phyloP scores from a whole-genome alignment of 345 rosid species.

The Eucalyptus marginata region DNA sequence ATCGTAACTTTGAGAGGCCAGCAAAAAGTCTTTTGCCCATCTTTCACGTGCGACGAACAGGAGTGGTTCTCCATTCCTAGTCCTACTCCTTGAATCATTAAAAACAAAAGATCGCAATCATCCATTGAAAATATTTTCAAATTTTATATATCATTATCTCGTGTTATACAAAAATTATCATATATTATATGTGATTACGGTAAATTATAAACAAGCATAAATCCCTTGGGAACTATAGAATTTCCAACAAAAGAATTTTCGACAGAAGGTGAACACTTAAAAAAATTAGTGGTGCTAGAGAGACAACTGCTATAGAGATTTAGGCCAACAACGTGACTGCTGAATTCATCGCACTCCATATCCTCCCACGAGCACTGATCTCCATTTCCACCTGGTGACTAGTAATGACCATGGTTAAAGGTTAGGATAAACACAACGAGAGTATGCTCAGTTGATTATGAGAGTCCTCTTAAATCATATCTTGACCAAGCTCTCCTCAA shows the following conservation, averaged over 20 bases:
- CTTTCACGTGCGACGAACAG: too few species aligned
- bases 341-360: not conserved
- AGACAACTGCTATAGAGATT: not conserved
- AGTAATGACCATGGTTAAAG: not conserved
- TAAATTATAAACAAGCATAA: not conserved
- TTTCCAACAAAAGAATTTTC: not conserved
- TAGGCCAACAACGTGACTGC: not conserved
- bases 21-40: too few species aligned
- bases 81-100: not conserved
- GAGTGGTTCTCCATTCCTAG: not conserved
- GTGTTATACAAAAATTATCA: not conserved
- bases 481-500: not conserved
- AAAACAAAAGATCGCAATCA: not conserved
- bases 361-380: not conserved
- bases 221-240: not conserved
- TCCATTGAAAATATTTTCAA: not conserved
- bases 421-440: not conserved
- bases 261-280: fast-evolving
- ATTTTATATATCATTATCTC: not conserved
- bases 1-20: too few species aligned
- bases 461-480: not conserved
- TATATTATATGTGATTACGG: fast-evolving
- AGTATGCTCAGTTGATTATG: not conserved
- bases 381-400: not conserved
- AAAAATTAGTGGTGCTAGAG: not conserved